phyloP scores from a whole-genome alignment of 164 flowering plant species.

The Macadamia integrifolia region DNA sequence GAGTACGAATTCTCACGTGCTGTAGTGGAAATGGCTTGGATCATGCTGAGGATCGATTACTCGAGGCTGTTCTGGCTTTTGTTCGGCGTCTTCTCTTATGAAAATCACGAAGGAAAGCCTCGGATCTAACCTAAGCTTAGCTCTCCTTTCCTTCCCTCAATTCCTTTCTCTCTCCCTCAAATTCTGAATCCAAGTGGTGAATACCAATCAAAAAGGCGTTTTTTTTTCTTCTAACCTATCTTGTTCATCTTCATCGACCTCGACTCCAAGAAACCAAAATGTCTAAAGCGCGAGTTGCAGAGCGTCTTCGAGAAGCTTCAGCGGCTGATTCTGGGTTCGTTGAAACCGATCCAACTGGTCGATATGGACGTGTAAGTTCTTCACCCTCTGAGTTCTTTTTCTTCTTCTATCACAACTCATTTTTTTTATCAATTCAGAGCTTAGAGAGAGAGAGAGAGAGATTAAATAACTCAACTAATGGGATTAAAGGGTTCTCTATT shows the following conservation, averaged over 20 bases:
- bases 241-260: background rate
- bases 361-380: conserved; percentile 85
- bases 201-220: too few relatives aligned
- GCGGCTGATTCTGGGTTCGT: conserved; percentile 32
- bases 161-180: background rate
- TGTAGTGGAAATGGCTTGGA: conserved; percentile 70
- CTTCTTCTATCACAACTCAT: background rate
- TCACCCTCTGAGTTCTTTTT: background rate
- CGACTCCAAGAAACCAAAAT: background rate
- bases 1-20: conserved; percentile 39
- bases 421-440: too few relatives aligned
- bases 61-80: conserved; percentile 80
- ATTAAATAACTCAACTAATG: too few relatives aligned
- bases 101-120: conserved; percentile 84
- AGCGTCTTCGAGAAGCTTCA: conserved; percentile 15
- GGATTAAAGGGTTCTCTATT: too few relatives aligned
- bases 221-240: background rate
- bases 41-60: conserved; percentile 69
- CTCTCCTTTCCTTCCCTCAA: background rate
- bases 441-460: background rate
- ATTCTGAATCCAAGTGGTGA: too few relatives aligned
- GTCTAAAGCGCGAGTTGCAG: conserved; percentile 11
- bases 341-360: conserved; percentile 82
- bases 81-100: conserved; percentile 71
- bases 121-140: conserved; percentile 36